Base-by-base conservation (phyloP, 2,329 filamentous ascomycete species). In the Emmonsiellopsis sp. region DNA sequence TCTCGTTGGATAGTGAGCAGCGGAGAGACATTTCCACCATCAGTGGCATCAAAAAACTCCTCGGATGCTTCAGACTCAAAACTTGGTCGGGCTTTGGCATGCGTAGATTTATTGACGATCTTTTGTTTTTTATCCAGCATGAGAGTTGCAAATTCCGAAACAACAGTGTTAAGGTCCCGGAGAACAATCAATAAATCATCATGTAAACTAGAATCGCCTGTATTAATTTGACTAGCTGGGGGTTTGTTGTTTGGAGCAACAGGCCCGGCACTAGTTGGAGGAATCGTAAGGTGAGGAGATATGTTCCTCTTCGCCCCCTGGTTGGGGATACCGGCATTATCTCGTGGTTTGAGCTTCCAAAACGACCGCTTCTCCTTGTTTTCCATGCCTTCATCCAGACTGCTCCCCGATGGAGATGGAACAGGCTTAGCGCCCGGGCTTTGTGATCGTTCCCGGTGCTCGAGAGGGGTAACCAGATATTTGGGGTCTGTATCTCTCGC, bases 1-100 rank as follows among this genome's bases (percentile, higher is more conserved):
- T 81, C 83, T 37, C 80, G 82, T 56, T 83, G 80, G 55, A 96
- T 92, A 48, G 84, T 84, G 57, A 95, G 76, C 7, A 95, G 76
- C 52, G 87, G 84, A 6, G 85, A 83, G 32, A 66, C 69, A 13
- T 73, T 62, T 60, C 81, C 80, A 5, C 21, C 21, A 50, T 83
- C 85, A 63, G 86, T 84, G 1, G 93, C 93, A 67, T 98, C 93
- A 62, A 96, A 98, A 71, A 97, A 98, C 66, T 97, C 92, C 53
- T 95, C 88, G 2, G 81, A 81, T 1, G 87, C 86, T 33, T 84
- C 78, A 0, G 90, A 95, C 57, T 95, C 91, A 52, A 94, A 81
- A 63, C 90, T 95, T 63, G 79, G 76, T 39, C 82, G 74, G 9
- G 80, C 78, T 34, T 68, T 73, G 3, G 78, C 69, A 6, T 82